Percentiles rank a stretch among this genome's conserved stretches.
phyloP scores from a whole-genome alignment of 768 basidiomycete species.

The Russula ochroleuca region DNA sequence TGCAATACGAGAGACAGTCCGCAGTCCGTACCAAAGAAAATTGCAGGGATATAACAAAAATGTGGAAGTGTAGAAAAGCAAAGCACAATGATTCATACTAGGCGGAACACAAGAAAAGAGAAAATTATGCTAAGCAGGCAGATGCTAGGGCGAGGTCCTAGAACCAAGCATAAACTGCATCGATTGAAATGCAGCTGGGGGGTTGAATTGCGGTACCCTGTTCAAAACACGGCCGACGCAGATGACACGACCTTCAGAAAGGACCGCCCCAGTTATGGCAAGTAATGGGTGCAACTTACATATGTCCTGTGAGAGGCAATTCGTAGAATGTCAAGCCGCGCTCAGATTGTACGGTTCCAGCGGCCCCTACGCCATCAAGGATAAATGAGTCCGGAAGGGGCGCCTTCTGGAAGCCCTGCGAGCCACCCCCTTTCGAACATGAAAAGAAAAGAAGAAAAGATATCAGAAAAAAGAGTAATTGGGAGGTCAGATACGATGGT shows the following conservation, averaged over 20 bases:
- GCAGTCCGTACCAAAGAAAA: not conserved
- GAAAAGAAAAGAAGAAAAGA: not conserved
- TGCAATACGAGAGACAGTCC: not conserved
- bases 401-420: slow-evolving; percentile 24
- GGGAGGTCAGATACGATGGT: not conserved
- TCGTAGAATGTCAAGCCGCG: slow-evolving; percentile 26
- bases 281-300: slow-evolving; percentile 12
- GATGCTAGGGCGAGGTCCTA: slow-evolving; percentile 7
- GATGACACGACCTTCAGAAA: not conserved
- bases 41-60: not conserved
- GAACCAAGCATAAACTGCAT: slow-evolving; percentile 22
- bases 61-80: too few relatives aligned
- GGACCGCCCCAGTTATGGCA: not conserved
- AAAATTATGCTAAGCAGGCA: not conserved
- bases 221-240: not conserved
- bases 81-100: not conserved
- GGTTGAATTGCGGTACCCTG: slow-evolving; percentile 27
- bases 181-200: slow-evolving; percentile 22
- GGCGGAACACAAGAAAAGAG: not conserved
- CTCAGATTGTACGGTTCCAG: slow-evolving; percentile 25
- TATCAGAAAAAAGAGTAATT: not conserved
- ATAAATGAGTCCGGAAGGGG: slow-evolving; percentile 22
- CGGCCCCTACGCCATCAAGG: slow-evolving; percentile 22
- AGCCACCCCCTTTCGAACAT: slow-evolving; percentile 15
- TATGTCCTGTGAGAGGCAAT: slow-evolving; percentile 25